A percentile compares a stretch with the other conserved stretches of the same genome.
Evolutionary conservation across 345 rosid species (phyloP).

Genomic region (Eucalyptus erythrocorys): DNA sequence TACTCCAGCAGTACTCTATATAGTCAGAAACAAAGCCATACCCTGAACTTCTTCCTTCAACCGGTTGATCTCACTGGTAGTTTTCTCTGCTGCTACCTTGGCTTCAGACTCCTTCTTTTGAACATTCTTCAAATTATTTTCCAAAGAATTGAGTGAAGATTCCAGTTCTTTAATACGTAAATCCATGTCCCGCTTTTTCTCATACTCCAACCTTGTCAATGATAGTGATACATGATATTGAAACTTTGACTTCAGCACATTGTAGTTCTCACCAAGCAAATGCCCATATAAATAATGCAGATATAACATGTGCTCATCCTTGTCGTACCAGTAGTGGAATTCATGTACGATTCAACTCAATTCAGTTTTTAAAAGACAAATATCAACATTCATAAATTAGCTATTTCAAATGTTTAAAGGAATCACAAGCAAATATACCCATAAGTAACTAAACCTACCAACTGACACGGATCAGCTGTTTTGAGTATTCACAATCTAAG

Average conservation of each 20-base stretch:
- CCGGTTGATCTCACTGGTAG: constrained; percentile 43
- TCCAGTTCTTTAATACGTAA: constrained; percentile 76
- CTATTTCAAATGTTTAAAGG: background rate
- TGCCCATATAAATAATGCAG: background rate
- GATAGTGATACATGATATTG: background rate
- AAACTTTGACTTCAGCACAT: background rate
- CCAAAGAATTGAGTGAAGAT: constrained; percentile 48
- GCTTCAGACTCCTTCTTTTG: constrained; percentile 53
- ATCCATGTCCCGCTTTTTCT: constrained; percentile 85
- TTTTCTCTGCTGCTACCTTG: constrained; percentile 47
- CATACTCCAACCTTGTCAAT: constrained; percentile 68
- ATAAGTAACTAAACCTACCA: background rate
- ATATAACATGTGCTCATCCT: background rate
- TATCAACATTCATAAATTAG: background rate
- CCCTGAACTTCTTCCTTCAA: constrained; percentile 78
- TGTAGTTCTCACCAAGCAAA: background rate
- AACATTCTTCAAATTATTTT: constrained; percentile 49
- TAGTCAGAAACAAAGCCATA: constrained; percentile 12
- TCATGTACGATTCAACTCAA: background rate
- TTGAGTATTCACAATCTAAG: background rate
- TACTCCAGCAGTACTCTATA: background rate
- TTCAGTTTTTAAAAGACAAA: background rate
- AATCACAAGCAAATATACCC: background rate
- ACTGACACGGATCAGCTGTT: background rate
- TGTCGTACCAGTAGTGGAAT: background rate